Base-by-base conservation (phyloP, 352 stramenopile genomes). In the Phytophthora hibernalis region DNA sequence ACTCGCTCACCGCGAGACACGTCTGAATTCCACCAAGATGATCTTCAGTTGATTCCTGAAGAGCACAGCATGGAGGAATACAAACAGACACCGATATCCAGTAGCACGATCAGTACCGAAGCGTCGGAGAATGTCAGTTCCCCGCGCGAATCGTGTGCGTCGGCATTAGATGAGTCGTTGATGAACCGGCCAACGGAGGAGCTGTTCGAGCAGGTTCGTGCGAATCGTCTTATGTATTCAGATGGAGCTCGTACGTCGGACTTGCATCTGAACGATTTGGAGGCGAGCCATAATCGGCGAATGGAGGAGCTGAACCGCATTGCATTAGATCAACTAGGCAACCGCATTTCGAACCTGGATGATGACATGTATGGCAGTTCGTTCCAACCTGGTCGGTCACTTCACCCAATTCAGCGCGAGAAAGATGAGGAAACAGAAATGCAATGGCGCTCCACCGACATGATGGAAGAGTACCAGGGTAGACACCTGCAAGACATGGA, bases 261-360 rank as follows among this genome's bases (percentile, higher is more conserved):
- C 24, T 64, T 65, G 48, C 80, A 43, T 3, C 16, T 85, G 77
- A 52, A 68, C 22, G 65, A 81, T 57, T 68, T 85, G 13, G 72
- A 85, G 61, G 67, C 61, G n/a, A 80, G 68, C 26, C 80, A 89
- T 49, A 53, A 70, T 22, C 74, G 75, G 33, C 78, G 80, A 10
- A 89, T 89, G 80, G 78, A 76, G n/a, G 76, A 87, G 54, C 58
- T 87, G 16, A 83, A 83, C 28, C 68, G 54, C 12, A 84, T 88
- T 24, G 80, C 80, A 38, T 28, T 83, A 30, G 80, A 83, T 31
- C 67, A 81, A 56, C 65, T 78, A 7, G 79, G 77, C 18, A 69
- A 73, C 45, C 77, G 80, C 10, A 77, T 86, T 18, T 86, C 80
- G 0, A 82, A 63, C 54, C 50, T 82, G 5, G 57, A 71, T n/a